These are phyloP conservation scores for Pseudocercospora crystallina DNA, from an alignment of 2,329 filamentous ascomycete species.

Conservation along the genomic window DNA sequence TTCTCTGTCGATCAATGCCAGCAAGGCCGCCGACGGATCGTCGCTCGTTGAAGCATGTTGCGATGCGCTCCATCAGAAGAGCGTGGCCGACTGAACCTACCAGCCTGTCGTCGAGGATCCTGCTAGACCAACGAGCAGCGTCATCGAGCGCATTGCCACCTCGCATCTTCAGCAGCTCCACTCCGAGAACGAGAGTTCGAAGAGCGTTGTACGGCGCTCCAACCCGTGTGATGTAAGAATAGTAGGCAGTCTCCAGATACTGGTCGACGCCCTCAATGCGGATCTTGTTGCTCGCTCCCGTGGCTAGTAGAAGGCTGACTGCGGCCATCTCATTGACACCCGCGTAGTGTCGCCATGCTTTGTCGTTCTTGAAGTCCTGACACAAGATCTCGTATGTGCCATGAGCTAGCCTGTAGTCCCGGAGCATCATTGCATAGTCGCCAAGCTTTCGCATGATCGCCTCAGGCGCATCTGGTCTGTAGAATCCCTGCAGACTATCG, in stretches of 20 bases:
- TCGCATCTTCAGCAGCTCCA: conserved; percentile 80
- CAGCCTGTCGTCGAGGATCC: conserved; percentile 75
- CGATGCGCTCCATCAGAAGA: conserved; percentile 80
- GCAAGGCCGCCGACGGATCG: conserved; percentile 61
- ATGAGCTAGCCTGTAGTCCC: conserved; percentile 90
- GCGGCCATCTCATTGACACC: conserved; percentile 95
- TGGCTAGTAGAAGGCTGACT: conserved; percentile 75
- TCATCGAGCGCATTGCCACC: conserved; percentile 81
- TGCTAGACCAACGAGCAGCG: conserved; percentile 79
- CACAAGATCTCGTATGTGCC: conserved; percentile 89
- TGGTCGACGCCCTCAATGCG: conserved; percentile 79
- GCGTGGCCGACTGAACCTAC: conserved; percentile 75
- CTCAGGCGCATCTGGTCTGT: conserved; percentile 79
- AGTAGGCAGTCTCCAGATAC: conserved; percentile 85
- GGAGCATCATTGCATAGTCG: conserved; percentile 94
- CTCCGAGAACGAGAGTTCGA: conserved; percentile 70
- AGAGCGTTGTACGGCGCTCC: conserved; percentile 76
- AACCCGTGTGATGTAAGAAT: conserved; percentile 88
- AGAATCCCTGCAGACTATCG: conserved; percentile 74
- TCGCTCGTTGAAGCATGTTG: conserved; percentile 77
- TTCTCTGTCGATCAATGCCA: conserved; percentile 73
- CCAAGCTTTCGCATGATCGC: conserved; percentile 89
- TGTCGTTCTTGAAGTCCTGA: conserved; percentile 88
- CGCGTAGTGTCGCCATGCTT: conserved; percentile 94
- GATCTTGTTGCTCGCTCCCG: conserved; percentile 70